Evolutionary conservation across 2,329 filamentous ascomycete genomes (phyloP), one percentile per base, ranked within the genome.

Genomic region (Apiospora aurea): DNA sequence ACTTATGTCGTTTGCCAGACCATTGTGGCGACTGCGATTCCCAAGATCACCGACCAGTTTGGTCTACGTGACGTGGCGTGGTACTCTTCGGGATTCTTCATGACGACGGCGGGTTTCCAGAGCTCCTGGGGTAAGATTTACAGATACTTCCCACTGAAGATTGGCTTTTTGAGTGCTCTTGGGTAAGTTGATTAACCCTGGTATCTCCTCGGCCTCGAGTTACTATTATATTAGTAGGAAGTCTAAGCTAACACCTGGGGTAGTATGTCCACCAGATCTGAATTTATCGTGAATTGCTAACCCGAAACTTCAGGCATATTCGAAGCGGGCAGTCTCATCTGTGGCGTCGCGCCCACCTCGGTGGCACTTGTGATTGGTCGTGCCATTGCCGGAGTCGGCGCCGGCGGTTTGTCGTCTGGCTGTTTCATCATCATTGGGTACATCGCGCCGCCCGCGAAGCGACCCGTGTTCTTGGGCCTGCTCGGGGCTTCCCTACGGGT

Each of bases 301-400:
- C 21, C 77, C 89, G 21, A 71, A 75, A 7, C 83, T 81, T 83
- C 89, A 24, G 46, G 78, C 8, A 72, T 83, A 18, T 83, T 84
- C 71, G 81, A 84, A 68, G 57, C 83, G 0, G 82, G 82, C 0
- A 82, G 80, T 26, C 74, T 80, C 7, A 71, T 84, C 16, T 82
- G 81, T 71, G 82, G 77, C 4, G 78, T 77, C 4, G 80, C 81
- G 0, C 79, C 80, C 0, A 80, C 70, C 18, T 81, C 78, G 16
- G 70, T 61, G 34, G 76, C 78, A 18, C 75, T 83, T 18, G 81
- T 83, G 21, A 72, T 82, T 16, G 82, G 82, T 8, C 76, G 82
- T 68, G 81, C 80, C 0, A 77, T 83, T 38, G 78, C 80, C 21
- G 82, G 82, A 1, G 71, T 81, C 43, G 82, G 82, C 0, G 78